A percentile compares a stretch with the other conserved stretches of the same genome.
phyloP scores from a whole-genome alignment of 306 rosid species.

The Prinsepia uniflora region DNA sequence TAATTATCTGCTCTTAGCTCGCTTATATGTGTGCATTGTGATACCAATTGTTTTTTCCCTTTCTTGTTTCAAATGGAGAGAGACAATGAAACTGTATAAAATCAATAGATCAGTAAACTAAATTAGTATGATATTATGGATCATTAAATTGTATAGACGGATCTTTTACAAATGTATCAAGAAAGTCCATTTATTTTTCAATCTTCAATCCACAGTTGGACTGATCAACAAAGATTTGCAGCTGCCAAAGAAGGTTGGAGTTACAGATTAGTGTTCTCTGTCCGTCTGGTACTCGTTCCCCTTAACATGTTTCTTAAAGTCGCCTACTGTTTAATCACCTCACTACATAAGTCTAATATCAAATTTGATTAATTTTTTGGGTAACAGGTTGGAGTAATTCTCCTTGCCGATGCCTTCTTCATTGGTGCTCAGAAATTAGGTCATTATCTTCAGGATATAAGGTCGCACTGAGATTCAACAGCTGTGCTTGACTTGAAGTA shows the following conservation, averaged over 20 bases:
- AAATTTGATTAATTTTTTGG: slow-evolving; percentile 24
- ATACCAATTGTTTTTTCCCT: not conserved
- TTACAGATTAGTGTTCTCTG: slow-evolving; percentile 78
- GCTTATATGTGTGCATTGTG: slow-evolving; percentile 7
- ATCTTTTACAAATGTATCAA: slow-evolving; percentile 6
- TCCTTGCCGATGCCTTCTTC: slow-evolving; percentile 63
- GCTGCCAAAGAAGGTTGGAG: slow-evolving; percentile 90
- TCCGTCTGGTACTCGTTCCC: slow-evolving; percentile 63
- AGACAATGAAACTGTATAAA: not conserved
- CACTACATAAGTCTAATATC: slow-evolving; percentile 1
- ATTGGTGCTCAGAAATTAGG: slow-evolving; percentile 69
- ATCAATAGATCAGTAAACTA: not conserved
- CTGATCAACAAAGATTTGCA: slow-evolving; percentile 86
- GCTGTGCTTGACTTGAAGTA: slow-evolving; percentile 18
- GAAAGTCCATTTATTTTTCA: slow-evolving; percentile 13
- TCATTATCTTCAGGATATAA: slow-evolving; percentile 69
- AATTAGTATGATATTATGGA: not conserved
- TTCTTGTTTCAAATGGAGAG: not conserved
- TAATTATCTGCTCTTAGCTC: slow-evolving; percentile 27
- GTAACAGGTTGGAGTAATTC: slow-evolving; percentile 59
- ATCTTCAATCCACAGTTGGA: slow-evolving; percentile 52
- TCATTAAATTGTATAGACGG: not conserved
- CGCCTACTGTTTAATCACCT: slow-evolving; percentile 1
- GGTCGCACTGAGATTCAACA: slow-evolving; percentile 44
- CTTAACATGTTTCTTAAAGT: not conserved